phyloP scores from a whole-genome alignment of 805 yeast genomes.

The Candida nemodendra region DNA sequence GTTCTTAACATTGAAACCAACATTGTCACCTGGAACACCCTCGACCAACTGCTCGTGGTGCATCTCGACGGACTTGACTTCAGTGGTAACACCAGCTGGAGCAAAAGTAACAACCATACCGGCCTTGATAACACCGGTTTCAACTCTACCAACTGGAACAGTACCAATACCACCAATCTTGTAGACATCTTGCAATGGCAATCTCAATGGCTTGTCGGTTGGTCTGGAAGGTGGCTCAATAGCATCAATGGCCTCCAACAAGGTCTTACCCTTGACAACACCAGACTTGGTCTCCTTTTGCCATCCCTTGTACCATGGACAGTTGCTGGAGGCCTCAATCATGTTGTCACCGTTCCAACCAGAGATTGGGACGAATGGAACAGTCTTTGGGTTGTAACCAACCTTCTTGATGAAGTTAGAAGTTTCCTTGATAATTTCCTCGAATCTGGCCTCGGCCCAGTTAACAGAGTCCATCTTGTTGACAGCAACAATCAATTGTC shows the following conservation, averaged over 20 bases:
- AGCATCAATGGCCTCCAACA: slow-evolving; percentile 82
- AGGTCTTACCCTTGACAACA: slow-evolving; percentile 73
- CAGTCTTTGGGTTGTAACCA: slow-evolving; percentile 80
- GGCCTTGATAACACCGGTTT: slow-evolving; percentile 88
- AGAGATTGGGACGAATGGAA: slow-evolving; percentile 86
- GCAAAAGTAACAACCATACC: slow-evolving; percentile 89
- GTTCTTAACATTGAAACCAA: slow-evolving; percentile 88
- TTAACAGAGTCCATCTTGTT: slow-evolving; percentile 95
- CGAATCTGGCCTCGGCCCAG: slow-evolving; percentile 80
- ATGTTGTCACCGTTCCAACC: slow-evolving; percentile 95
- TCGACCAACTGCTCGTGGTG: slow-evolving; percentile 78
- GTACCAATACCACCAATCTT: slow-evolving; percentile 91
- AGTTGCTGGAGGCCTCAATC: slow-evolving; percentile 79
- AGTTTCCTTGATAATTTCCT: slow-evolving; percentile 74
- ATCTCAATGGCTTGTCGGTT: slow-evolving; percentile 82
- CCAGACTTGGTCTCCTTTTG: slow-evolving; percentile 76
- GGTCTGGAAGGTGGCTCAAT: slow-evolving; percentile 80
- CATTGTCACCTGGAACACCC: slow-evolving; percentile 91
- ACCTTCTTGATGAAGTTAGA: slow-evolving; percentile 80
- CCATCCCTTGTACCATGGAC: slow-evolving; percentile 91
- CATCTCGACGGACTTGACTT: slow-evolving; percentile 87
- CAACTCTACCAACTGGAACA: slow-evolving; percentile 93
- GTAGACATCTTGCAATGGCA: slow-evolving; percentile 89
- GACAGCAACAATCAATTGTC: slow-evolving; percentile 83
- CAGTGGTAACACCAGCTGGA: slow-evolving; percentile 88